Evolutionary conservation across 2,329 filamentous ascomycete genomes (phyloP), one percentile per base, ranked within the genome.

Genomic region (Colletotrichum liriopes): DNA sequence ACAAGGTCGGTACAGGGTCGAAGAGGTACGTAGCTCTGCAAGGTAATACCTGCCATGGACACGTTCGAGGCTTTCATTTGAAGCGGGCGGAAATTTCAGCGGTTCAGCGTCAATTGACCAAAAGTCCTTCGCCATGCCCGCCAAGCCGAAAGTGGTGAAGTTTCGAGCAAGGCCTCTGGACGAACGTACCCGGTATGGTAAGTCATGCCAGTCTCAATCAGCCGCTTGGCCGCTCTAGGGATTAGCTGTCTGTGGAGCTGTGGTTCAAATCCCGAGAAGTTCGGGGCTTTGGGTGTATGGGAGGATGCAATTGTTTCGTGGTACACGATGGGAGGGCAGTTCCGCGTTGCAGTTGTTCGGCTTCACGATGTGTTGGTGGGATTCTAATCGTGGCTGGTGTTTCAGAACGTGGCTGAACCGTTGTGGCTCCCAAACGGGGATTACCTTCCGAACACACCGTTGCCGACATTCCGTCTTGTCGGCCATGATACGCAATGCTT

Each of bases 381-480:
- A 23, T 23, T 20, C 2, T 35, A 9, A 2, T n/a, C 26, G 26
- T 47, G 26, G 58, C 58, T 60, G 9, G 41, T 32, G 14, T 5
- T 9, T 35, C 41, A 16, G 16, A n/a, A 2, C 29, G 43, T 35
- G 58, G 43, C 58, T 49, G 58, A 14, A 16, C 29, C 51, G 5
- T 60, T 47, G 29, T 35, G 41, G 41, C 41, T 47, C 29, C 12
- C 26, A 35, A 60, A 35, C 26, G n/a, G 35, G n/a, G 45, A 51
- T 23, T 14, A 47, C 23, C 29, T 12, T 60, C 20, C 20, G 14
- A 45, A 20, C 41, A 32, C 7, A n/a, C 8, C 23, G 41, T 29
- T n/a, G 58, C 39, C 41, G 23, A 39, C 16, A 29, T 9, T 62
- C 32, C 45, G 45, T 63, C 60, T 61, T 23, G 45, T 49, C n/a